Conservation (phyloP, 768 basidiomycete species). For the Pholiota molesta region DNA sequence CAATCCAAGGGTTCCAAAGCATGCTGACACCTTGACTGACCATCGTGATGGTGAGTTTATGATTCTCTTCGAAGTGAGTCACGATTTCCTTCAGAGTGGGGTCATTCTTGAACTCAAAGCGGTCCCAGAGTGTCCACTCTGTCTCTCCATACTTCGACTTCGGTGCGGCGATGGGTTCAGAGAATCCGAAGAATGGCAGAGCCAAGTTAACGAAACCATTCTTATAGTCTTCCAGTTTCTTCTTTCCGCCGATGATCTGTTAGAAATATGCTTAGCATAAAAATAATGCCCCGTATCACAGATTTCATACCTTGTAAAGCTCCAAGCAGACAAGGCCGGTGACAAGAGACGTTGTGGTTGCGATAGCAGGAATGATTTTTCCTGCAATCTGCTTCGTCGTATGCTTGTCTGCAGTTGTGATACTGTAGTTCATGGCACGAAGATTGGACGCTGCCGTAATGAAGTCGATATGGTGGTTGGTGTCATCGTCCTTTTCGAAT, state of each 20-base stretch:
- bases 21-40: slow-evolving; percentile 97
- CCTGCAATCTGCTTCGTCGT: slow-evolving; percentile 97
- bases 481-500: slow-evolving; percentile 99
- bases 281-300: neutral
- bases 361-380: slow-evolving; percentile 99
- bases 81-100: slow-evolving; percentile 87
- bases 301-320: slow-evolving; percentile 81
- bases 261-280: neutral
- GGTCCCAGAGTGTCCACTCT: slow-evolving; percentile 99
- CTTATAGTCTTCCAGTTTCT: slow-evolving; percentile 92
- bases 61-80: slow-evolving; percentile 79
- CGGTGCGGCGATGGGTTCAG: slow-evolving; percentile 89
- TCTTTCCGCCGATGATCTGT: slow-evolving; percentile 95
- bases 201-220: slow-evolving; percentile 99
- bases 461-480: slow-evolving; percentile 98
- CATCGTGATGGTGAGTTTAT: slow-evolving; percentile 91
- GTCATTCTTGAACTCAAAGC: slow-evolving; percentile 90
- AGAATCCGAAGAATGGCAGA: slow-evolving; percentile 98
- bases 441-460: slow-evolving; percentile 98
- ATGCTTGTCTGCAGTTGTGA: slow-evolving; percentile 84
- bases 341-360: slow-evolving; percentile 95
- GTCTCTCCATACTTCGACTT: slow-evolving; percentile 87
- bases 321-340: slow-evolving; percentile 96
- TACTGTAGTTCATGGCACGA: slow-evolving; percentile 93
- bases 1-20: slow-evolving; percentile 95